Evolutionary conservation across 495 filamentous ascomycete genomes (phyloP).

Genomic region (Pseudomonodictys pantanalensis): DNA sequence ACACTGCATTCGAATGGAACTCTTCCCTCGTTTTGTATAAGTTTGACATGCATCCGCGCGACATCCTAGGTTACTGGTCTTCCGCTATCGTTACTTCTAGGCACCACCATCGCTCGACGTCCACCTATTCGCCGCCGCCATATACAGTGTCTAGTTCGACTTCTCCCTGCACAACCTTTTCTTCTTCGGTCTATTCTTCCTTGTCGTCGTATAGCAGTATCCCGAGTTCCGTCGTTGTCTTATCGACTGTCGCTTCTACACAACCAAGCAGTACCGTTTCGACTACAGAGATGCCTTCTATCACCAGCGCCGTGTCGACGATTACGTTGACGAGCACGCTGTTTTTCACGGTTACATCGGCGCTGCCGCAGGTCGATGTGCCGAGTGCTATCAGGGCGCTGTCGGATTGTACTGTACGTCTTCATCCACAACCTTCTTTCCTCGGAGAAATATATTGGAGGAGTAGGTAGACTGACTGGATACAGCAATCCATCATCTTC

Average conservation of each 20-base stretch:
- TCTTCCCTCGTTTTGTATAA: slow-evolving; percentile 1
- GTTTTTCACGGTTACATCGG: background rate
- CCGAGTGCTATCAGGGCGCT: slow-evolving; percentile 11
- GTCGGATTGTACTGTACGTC: slow-evolving; percentile 11
- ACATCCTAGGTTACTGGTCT: slow-evolving; percentile 1
- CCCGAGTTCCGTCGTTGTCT: background rate
- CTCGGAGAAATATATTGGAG: background rate
- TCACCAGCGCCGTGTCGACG: background rate
- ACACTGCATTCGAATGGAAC: slow-evolving; percentile 6
- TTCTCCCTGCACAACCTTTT: background rate
- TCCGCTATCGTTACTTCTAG: background rate
- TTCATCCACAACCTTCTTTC: background rate
- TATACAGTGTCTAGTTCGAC: background rate
- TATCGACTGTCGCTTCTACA: background rate
- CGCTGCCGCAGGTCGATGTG: background rate
- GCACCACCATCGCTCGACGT: background rate
- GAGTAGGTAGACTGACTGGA: no score
- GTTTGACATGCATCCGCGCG: slow-evolving; percentile 10
- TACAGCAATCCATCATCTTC: slow-evolving; percentile 15
- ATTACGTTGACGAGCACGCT: slow-evolving; percentile 3
- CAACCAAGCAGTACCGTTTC: background rate
- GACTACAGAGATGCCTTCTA: slow-evolving; percentile 14
- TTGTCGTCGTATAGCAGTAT: no score
- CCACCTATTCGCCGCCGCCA: background rate
- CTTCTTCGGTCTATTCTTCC: background rate